phyloP scores from a whole-genome alignment of 495 filamentous ascomycete genomes.

The Trichoderma asperelloides region DNA sequence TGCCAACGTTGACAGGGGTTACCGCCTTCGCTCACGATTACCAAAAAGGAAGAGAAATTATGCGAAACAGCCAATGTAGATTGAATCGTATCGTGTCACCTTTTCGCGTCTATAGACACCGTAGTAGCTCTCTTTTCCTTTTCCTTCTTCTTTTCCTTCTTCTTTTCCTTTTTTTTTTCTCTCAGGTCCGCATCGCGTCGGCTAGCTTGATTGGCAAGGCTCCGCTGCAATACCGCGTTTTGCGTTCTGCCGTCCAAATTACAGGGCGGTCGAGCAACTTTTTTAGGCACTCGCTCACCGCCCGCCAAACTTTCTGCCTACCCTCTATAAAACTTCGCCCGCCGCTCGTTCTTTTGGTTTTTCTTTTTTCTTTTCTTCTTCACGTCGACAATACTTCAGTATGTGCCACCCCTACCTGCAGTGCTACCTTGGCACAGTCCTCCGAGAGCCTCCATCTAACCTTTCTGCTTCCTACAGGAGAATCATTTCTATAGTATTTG shows the following conservation, averaged over 20 bases:
- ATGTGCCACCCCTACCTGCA: slow-evolving; percentile 29
- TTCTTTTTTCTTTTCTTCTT: slow-evolving; percentile 32
- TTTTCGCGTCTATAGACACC: no score
- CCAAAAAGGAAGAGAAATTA: no score
- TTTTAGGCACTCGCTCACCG: background rate
- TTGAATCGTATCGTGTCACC: no score
- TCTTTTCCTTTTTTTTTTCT: background rate
- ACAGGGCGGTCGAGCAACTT: background rate
- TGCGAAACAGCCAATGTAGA: no score
- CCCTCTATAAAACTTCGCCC: slow-evolving; percentile 23
- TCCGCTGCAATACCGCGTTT: background rate
- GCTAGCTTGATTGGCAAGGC: background rate
- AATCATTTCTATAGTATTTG: slow-evolving; percentile 89
- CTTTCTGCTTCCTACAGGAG: slow-evolving; percentile 37
- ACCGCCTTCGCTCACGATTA: no score
- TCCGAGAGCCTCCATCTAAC: background rate
- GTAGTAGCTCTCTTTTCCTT: no score
- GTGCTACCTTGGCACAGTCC: background rate
- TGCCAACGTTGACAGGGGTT: no score
- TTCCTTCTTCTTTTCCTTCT: no score
- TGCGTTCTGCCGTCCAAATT: background rate
- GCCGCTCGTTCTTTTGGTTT: slow-evolving; percentile 14
- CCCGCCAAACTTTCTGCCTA: background rate
- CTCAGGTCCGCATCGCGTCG: background rate
- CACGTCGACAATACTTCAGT: slow-evolving; percentile 60